These are phyloP conservation scores for Leptographium galeiforme DNA, from an alignment of 2,329 filamentous ascomycete genomes.

Conservation along the genomic window DNA sequence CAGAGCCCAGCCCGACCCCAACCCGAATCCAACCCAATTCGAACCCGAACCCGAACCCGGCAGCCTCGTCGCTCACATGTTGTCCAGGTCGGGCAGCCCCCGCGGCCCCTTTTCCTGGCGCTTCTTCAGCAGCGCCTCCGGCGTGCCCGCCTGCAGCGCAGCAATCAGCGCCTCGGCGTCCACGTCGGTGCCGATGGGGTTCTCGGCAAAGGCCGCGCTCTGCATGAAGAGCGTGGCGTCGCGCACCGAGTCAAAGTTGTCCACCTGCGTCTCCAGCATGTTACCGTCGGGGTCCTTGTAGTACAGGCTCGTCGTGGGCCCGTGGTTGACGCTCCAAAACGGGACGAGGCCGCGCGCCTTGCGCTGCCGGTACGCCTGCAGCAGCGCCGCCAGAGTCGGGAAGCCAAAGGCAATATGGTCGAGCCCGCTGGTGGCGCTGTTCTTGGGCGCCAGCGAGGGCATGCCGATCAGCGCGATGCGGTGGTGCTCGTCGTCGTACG, in stretches of 20 bases:
- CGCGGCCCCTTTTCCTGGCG: constrained; percentile 14
- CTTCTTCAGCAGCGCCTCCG: constrained; percentile 15
- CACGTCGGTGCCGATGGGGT: constrained; percentile 29
- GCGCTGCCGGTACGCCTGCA: constrained; percentile 22
- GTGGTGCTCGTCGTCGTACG: constrained; percentile 34
- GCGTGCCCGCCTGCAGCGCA: constrained; percentile 14
- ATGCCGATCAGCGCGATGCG: constrained; percentile 26
- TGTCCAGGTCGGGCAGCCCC: constrained; percentile 3
- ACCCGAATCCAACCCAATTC: neutral
- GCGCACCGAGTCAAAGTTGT: constrained; percentile 24
- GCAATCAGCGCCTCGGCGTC: constrained; percentile 28
- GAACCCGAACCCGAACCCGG: neutral
- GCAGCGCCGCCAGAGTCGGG: constrained; percentile 20
- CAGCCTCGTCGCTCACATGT: neutral
- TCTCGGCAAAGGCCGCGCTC: constrained; percentile 21
- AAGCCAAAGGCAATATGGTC: constrained; percentile 30
- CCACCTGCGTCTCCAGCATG: constrained; percentile 30
- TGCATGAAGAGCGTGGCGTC: constrained; percentile 27
- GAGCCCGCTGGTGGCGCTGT: constrained; percentile 18
- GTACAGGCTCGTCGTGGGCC: constrained; percentile 31
- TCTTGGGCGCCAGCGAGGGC: constrained; percentile 11
- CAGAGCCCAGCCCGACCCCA: too few species aligned
- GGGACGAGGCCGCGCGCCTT: constrained; percentile 24
- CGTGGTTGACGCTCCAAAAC: constrained; percentile 32
- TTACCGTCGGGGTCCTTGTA: constrained; percentile 36